Evolutionary conservation across 2,329 filamentous ascomycete genomes (phyloP).

Genomic region (Microcyclosporella mali): DNA sequence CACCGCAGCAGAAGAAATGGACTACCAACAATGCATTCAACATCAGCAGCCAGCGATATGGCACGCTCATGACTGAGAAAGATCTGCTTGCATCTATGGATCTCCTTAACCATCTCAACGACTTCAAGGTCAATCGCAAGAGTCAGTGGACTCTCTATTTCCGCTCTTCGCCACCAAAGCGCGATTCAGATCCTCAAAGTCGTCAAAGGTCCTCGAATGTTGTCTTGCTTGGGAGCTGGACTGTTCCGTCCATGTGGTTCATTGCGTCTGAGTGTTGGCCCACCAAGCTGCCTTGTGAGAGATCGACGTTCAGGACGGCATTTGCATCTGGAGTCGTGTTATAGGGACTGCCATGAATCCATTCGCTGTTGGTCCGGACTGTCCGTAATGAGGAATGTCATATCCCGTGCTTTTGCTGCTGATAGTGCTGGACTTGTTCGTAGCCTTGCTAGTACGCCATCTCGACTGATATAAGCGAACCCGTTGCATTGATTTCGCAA

Average conservation of each 20-base stretch:
- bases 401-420: neutral
- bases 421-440: neutral
- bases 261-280: slow-evolving; percentile 74
- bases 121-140: no score
- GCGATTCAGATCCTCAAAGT: slow-evolving; percentile 35
- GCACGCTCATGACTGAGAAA: no score
- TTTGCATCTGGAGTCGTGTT: slow-evolving; percentile 85
- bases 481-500: neutral
- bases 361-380: neutral
- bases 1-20: no score
- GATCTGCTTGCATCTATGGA: no score
- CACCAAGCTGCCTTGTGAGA: slow-evolving; percentile 79
- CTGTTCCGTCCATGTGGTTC: slow-evolving; percentile 83
- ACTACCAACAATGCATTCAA: no score
- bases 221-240: slow-evolving; percentile 70
- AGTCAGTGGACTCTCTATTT: no score
- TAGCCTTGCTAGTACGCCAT: slow-evolving; percentile 4
- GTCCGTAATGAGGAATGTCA: slow-evolving; percentile 1
- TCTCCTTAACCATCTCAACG: no score
- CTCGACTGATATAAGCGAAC: neutral
- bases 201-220: slow-evolving; percentile 72
- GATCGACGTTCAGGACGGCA: slow-evolving; percentile 75
- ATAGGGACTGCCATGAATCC: slow-evolving; percentile 81
- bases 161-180: slow-evolving; percentile 2
- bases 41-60: no score